phyloP scores from a whole-genome alignment of 2,329 filamentous ascomycete species.

The Calonectria hawksworthii region DNA sequence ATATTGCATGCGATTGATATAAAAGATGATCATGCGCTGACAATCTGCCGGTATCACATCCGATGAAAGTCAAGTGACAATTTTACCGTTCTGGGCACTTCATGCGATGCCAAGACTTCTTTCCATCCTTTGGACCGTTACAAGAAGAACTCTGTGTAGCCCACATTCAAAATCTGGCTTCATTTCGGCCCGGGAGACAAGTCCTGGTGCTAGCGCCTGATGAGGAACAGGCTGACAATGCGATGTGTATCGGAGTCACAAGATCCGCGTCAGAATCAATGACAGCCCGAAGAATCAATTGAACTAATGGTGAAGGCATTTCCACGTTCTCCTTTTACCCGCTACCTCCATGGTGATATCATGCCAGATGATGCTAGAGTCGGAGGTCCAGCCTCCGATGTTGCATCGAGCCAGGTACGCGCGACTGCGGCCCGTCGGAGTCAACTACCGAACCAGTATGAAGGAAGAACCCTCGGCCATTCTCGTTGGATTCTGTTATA shows the following conservation, averaged over 20 bases:
- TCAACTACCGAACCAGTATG: neutral
- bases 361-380: neutral
- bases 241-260: neutral
- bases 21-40: neutral
- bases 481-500: neutral
- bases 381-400: neutral
- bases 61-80: neutral
- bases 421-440: slow-evolving; percentile 6
- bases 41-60: neutral
- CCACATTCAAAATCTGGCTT: neutral
- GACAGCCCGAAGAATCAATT: neutral
- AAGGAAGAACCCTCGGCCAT: neutral
- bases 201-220: neutral
- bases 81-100: neutral
- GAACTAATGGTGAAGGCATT: neutral
- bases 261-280: neutral
- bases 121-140: neutral
- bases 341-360: neutral
- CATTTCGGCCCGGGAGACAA: neutral
- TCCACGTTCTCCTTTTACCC: neutral
- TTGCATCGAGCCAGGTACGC: neutral
- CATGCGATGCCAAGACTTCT: neutral
- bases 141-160: neutral
- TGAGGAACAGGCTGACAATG: neutral
- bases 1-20: neutral